Percentiles rank a stretch among this genome's conserved stretches.
These are phyloP conservation scores for Ogataea paradorogensis DNA, from an alignment of 805 yeast genomes.

Conservation along the genomic window DNA sequence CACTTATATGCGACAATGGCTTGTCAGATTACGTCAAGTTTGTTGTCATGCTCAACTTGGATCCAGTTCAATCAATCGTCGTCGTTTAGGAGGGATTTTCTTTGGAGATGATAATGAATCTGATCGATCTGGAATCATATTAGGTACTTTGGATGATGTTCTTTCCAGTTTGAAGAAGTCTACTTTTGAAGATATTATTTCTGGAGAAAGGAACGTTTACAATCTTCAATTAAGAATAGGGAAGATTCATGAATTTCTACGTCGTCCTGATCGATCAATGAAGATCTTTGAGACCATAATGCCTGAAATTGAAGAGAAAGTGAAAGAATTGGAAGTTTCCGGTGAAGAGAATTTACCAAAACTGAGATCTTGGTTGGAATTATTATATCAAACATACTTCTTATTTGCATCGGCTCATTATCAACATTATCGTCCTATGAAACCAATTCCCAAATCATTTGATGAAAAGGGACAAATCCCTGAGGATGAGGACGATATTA, in stretches of 20 bases:
- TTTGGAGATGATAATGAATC: slow-evolving; percentile 9
- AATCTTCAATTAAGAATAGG: slow-evolving; percentile 57
- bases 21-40: slow-evolving; percentile 64
- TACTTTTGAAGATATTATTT: slow-evolving; percentile 47
- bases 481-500: slow-evolving; percentile 22
- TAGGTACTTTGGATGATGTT: slow-evolving; percentile 63
- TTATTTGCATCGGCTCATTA: slow-evolving; percentile 72
- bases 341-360: slow-evolving; percentile 23
- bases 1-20: slow-evolving; percentile 62
- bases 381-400: slow-evolving; percentile 74
- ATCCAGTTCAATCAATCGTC: slow-evolving; percentile 3
- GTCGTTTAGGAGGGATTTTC: slow-evolving; percentile 6
- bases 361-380: slow-evolving; percentile 51
- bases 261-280: slow-evolving; percentile 52
- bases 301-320: slow-evolving; percentile 29
- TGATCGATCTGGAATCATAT: slow-evolving; percentile 20
- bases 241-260: slow-evolving; percentile 58
- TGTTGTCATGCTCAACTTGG: slow-evolving; percentile 74
- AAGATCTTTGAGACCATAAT: slow-evolving; percentile 42
- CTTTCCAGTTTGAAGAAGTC: slow-evolving; percentile 59
- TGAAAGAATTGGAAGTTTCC: slow-evolving; percentile 12
- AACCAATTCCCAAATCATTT: slow-evolving; percentile 31
- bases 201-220: slow-evolving; percentile 47
- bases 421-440: slow-evolving; percentile 45
- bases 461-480: slow-evolving; percentile 28